These are phyloP conservation scores for Trichomonas vaginalis DNA, from an alignment of 208 protist genomes.

Conservation along the genomic window DNA sequence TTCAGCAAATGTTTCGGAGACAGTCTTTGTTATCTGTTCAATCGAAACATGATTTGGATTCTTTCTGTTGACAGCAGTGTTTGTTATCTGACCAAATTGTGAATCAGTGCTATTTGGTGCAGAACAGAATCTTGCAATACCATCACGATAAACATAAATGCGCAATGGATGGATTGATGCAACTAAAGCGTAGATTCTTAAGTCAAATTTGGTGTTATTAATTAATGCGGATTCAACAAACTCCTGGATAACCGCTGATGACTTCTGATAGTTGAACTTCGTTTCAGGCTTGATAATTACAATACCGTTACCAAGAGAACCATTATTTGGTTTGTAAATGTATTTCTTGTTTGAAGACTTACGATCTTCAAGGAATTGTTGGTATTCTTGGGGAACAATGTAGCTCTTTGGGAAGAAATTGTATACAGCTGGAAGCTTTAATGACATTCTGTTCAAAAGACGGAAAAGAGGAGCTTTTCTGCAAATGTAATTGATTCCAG, in stretches of 20 bases:
- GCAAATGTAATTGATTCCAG: not conserved
- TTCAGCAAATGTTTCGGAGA: constrained; percentile 32
- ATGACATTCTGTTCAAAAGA: not conserved
- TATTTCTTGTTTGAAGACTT: not conserved
- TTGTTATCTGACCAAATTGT: not conserved
- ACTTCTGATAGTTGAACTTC: not conserved
- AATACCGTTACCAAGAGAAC: not conserved
- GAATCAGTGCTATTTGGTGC: not conserved
- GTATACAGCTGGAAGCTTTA: not conserved
- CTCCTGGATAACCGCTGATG: not conserved
- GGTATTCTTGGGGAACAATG: not conserved
- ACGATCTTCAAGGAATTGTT: not conserved
- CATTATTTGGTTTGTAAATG: not conserved
- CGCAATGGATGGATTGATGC: not conserved
- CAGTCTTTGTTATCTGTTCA: constrained; percentile 40
- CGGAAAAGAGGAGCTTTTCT: not conserved
- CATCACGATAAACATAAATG: not conserved
- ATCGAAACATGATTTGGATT: not conserved
- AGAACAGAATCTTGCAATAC: not conserved
- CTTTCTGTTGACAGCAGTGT: not conserved
- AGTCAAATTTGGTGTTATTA: not conserved
- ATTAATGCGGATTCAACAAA: not conserved
- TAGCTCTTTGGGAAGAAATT: not conserved
- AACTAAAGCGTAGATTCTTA: not conserved
- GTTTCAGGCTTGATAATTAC: not conserved